Evolutionary conservation across 352 stramenopile genomes (phyloP).

Genomic region (Phytophthora colocasiae): DNA sequence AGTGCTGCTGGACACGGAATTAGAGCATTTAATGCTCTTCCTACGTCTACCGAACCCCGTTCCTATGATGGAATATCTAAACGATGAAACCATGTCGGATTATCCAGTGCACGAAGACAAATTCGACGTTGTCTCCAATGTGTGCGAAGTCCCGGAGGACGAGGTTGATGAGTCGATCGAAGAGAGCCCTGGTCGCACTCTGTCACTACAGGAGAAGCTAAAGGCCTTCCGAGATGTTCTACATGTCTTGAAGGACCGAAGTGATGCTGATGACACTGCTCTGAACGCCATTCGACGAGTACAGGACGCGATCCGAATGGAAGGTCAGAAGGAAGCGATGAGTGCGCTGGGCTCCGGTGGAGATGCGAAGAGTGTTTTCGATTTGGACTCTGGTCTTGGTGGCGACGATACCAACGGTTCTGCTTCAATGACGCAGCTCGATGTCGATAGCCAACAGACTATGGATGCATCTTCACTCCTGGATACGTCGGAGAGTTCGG

Average conservation of each 20-base stretch:
- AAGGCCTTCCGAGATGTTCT: slow-evolving; percentile 83
- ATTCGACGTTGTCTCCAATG: slow-evolving; percentile 78
- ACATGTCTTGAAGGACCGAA: slow-evolving; percentile 77
- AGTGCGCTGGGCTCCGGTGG: slow-evolving; percentile 12
- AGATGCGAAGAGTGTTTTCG: slow-evolving; percentile 33
- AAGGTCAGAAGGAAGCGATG: slow-evolving; percentile 46
- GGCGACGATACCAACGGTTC: slow-evolving; percentile 1
- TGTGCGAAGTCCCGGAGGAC: slow-evolving; percentile 73
- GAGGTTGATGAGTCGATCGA: slow-evolving; percentile 64
- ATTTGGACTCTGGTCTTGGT: slow-evolving; percentile 21
- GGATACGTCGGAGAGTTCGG: slow-evolving; percentile 46
- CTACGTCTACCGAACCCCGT: slow-evolving; percentile 65
- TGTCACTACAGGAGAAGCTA: slow-evolving; percentile 81
- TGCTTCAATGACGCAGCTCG: slow-evolving; percentile 36
- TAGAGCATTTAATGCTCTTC: slow-evolving; percentile 73
- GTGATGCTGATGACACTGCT: slow-evolving; percentile 62
- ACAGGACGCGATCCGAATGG: slow-evolving; percentile 68
- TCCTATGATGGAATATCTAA: slow-evolving; percentile 72
- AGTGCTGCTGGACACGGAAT: slow-evolving; percentile 63
- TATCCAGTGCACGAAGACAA: slow-evolving; percentile 85
- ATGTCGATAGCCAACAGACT: slow-evolving; percentile 38
- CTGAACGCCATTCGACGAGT: slow-evolving; percentile 67
- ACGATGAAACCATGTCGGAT: slow-evolving; percentile 74
- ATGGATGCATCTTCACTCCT: slow-evolving; percentile 46
- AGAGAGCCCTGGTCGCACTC: slow-evolving; percentile 40